Evolutionary conservation across 2,329 filamentous ascomycete species (phyloP).

Genomic region (Colletotrichum acutatum): DNA sequence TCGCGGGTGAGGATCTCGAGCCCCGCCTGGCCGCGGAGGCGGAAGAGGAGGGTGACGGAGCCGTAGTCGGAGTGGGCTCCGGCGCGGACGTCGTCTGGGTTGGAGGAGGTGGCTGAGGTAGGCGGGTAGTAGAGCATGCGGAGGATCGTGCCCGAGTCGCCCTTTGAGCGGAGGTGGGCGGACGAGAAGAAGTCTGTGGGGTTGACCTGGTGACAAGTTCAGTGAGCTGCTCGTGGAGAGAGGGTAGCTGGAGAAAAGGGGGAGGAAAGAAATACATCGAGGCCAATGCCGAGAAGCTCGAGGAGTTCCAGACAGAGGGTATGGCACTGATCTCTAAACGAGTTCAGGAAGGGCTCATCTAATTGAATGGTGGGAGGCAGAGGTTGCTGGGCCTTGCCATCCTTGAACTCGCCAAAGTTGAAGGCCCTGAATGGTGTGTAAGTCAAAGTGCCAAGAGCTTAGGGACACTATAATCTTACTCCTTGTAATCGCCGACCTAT

Average conservation of each 20-base stretch:
- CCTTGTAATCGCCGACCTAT: slow-evolving; percentile 86
- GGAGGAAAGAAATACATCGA: slow-evolving; percentile 63
- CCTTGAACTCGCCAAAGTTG: slow-evolving; percentile 85
- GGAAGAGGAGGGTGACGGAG: slow-evolving; percentile 81
- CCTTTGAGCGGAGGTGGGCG: slow-evolving; percentile 57
- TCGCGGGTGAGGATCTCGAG: slow-evolving; percentile 80
- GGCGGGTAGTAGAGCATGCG: slow-evolving; percentile 81
- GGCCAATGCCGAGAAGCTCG: slow-evolving; percentile 80
- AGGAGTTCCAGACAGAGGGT: slow-evolving; percentile 79
- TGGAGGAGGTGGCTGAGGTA: slow-evolving; percentile 53
- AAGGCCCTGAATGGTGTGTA: slow-evolving; percentile 72
- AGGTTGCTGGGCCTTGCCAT: slow-evolving; percentile 79
- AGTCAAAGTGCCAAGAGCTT: background rate
- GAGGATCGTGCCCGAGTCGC: slow-evolving; percentile 68
- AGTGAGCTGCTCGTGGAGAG: slow-evolving; percentile 3
- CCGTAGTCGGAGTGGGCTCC: slow-evolving; percentile 94
- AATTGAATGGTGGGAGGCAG: slow-evolving; percentile 73
- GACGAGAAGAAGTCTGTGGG: slow-evolving; percentile 65
- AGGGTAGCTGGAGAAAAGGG: background rate
- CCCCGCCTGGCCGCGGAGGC: slow-evolving; percentile 84
- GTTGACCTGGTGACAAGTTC: slow-evolving; percentile 47
- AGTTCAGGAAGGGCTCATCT: slow-evolving; percentile 69
- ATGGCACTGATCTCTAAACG: slow-evolving; percentile 79
- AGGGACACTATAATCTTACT: slow-evolving; percentile 61
- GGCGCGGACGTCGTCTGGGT: slow-evolving; percentile 76